Base-by-base conservation (phyloP, 2,329 filamentous ascomycete species). In the Cordyceps militaris region DNA sequence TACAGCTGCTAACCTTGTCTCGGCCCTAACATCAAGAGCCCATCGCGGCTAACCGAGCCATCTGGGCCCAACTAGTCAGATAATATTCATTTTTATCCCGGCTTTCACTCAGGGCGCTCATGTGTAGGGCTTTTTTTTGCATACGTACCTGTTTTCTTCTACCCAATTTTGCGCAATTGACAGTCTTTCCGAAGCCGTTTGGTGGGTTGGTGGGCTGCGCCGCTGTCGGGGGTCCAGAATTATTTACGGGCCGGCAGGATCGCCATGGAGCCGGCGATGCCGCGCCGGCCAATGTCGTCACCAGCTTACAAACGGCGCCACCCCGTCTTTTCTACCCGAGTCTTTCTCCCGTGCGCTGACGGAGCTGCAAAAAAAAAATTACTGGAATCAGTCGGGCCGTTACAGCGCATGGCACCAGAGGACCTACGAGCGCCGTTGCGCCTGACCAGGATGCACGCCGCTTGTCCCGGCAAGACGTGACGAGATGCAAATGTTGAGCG, bases 221-320 rank as follows among this genome's bases (percentile, higher is more conserved):
- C 16, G n/a, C 44, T 32, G n/a, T 32, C 14, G 2, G 2, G 13
- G 44, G 43, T 26, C 54, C 46, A 49, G 10, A 42, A 19, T 56
- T 56, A 49, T 34, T 49, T 56, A 49, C 54, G 54, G 54, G 54
- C n/a, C 54, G 19, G 43, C 42, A 42, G 43, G n/a, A 49, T 11
- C 23, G 24, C 32, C 24, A 49, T n/a, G 46, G 36, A 56, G 54
- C 46, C 54, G 54, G 54, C 36, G 30, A 9, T 50, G 46, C 54
- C 54, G 54, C 24, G n/a, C 54, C 36, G 19, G 36, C 54, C 36
- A 50, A 34, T 56, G 54, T 50, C 46, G 46, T 56, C 54, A 43
- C 54, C 36, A 50, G 46, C 23, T 47, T 19, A 54, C 21, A 28
- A 44, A 26, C 16, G 51, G 53, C 13, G 43, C 43, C 43, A 28